These are phyloP conservation scores for Lumnitzera littorea DNA, from an alignment of 345 rosid genomes.

Conservation along the genomic window DNA sequence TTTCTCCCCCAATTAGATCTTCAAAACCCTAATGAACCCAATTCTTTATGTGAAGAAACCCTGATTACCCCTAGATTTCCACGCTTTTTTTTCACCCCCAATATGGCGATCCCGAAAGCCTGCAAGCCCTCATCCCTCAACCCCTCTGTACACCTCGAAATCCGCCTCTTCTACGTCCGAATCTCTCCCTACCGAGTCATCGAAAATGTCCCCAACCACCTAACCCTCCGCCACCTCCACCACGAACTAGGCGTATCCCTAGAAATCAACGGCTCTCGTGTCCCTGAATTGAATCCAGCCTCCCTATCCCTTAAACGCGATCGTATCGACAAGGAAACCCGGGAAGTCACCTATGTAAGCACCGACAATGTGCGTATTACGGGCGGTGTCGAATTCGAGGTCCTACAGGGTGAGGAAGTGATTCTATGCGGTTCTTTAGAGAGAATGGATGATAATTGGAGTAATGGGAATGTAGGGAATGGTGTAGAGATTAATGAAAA, in stretches of 20 bases:
- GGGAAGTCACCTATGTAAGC: conserved; percentile 82
- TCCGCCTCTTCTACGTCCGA: conserved; percentile 79
- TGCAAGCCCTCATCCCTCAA: conserved; percentile 21
- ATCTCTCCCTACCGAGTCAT: conserved; percentile 46
- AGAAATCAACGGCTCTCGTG: conserved; percentile 64
- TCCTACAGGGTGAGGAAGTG: conserved; percentile 42
- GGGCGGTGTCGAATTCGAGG: conserved; percentile 81
- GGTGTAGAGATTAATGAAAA: background rate
- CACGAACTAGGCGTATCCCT: conserved; percentile 70
- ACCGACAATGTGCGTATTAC: conserved; percentile 75
- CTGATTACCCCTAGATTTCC: no score
- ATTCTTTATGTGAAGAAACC: no score
- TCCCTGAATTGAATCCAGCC: conserved; percentile 56
- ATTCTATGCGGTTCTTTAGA: conserved; percentile 74
- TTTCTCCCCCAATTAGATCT: no score
- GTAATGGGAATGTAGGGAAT: conserved; percentile 22
- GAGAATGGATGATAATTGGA: conserved; percentile 64
- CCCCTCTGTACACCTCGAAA: conserved; percentile 69
- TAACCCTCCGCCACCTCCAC: conserved; percentile 61
- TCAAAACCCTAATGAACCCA: no score
- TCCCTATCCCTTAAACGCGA: conserved; percentile 65
- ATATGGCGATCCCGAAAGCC: conserved; percentile 11
- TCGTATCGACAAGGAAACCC: conserved; percentile 56
- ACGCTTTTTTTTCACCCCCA: no score
- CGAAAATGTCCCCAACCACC: conserved; percentile 56